These are phyloP conservation scores for Phytophthora litchii DNA, from an alignment of 352 stramenopile species.

Conservation along the genomic window DNA sequence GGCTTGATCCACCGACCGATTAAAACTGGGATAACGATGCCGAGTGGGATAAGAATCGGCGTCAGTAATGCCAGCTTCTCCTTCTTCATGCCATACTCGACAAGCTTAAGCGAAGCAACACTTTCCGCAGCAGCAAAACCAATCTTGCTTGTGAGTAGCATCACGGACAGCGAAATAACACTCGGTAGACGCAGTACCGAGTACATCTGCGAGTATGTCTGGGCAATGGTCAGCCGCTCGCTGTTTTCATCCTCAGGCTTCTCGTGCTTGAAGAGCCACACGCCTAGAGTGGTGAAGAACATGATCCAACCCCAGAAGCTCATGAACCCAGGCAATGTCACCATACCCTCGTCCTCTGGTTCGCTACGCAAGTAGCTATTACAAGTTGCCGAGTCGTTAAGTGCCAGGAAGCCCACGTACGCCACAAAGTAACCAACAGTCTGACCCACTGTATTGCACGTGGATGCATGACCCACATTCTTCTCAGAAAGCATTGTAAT, in stretches of 20 bases:
- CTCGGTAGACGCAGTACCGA: slow-evolving; percentile 85
- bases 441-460: slow-evolving; percentile 97
- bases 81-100: slow-evolving; percentile 93
- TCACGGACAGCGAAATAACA: slow-evolving; percentile 83
- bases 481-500: slow-evolving; percentile 98
- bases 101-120: slow-evolving; percentile 92
- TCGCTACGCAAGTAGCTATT: slow-evolving; percentile 86
- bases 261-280: slow-evolving; percentile 94
- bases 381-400: slow-evolving; percentile 94
- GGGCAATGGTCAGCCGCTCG: slow-evolving; percentile 81
- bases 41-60: slow-evolving; percentile 87
- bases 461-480: slow-evolving; percentile 96
- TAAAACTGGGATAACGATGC: slow-evolving; percentile 88
- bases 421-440: slow-evolving; percentile 98
- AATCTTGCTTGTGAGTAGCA: slow-evolving; percentile 93
- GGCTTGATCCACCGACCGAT: slow-evolving; percentile 77
- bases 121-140: slow-evolving; percentile 92
- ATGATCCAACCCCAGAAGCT: slow-evolving; percentile 94
- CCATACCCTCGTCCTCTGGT: slow-evolving; percentile 74
- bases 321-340: slow-evolving; percentile 92
- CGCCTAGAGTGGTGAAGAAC: slow-evolving; percentile 89
- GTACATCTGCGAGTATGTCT: slow-evolving; percentile 92
- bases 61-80: slow-evolving; percentile 90
- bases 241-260: slow-evolving; percentile 52
- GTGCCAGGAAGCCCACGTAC: slow-evolving; percentile 98